phyloP scores from a whole-genome alignment of 1,284 basidiomycete species.

The Trichosporon sp. region DNA sequence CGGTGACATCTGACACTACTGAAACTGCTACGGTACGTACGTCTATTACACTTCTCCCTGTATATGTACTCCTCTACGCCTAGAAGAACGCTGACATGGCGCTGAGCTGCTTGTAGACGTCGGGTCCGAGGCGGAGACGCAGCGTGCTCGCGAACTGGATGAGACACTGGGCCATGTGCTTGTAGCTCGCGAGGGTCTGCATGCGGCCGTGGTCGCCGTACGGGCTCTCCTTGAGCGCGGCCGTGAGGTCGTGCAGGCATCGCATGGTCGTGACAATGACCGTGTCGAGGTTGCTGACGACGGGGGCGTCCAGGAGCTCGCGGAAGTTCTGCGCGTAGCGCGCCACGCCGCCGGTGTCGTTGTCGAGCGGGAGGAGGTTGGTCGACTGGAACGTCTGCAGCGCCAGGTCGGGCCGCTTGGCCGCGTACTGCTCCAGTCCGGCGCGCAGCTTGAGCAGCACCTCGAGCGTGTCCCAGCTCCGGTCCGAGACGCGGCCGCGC shows the following conservation, averaged over 20 bases:
- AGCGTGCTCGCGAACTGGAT: constrained; percentile 87
- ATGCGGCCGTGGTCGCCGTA: constrained; percentile 62
- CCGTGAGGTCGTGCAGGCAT: constrained; percentile 76
- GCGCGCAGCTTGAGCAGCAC: constrained; percentile 78
- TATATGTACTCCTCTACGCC: neutral
- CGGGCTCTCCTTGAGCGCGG: constrained; percentile 71
- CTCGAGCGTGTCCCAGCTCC: constrained; percentile 66
- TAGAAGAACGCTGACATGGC: constrained; percentile 46
- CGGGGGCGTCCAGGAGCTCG: constrained; percentile 72
- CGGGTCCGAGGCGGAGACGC: constrained; percentile 83
- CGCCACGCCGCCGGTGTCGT: constrained; percentile 82
- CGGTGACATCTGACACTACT: constrained; percentile 1
- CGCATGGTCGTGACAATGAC: constrained; percentile 95
- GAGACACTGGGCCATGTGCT: constrained; percentile 59
- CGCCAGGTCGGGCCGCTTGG: constrained; percentile 72
- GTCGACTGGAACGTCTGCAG: constrained; percentile 87
- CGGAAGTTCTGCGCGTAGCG: constrained; percentile 88
- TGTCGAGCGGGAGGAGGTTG: constrained; percentile 84
- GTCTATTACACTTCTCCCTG: neutral
- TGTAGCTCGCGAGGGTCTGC: constrained; percentile 47
- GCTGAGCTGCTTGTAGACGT: constrained; percentile 82
- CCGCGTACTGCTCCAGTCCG: constrained; percentile 74
- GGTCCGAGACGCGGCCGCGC: constrained; percentile 74
- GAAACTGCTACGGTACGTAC: neutral
- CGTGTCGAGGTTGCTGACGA: constrained; percentile 86